Base-by-base conservation (phyloP, 2,329 filamentous ascomycete genomes). In the Acephala macrosclerotiorum region DNA sequence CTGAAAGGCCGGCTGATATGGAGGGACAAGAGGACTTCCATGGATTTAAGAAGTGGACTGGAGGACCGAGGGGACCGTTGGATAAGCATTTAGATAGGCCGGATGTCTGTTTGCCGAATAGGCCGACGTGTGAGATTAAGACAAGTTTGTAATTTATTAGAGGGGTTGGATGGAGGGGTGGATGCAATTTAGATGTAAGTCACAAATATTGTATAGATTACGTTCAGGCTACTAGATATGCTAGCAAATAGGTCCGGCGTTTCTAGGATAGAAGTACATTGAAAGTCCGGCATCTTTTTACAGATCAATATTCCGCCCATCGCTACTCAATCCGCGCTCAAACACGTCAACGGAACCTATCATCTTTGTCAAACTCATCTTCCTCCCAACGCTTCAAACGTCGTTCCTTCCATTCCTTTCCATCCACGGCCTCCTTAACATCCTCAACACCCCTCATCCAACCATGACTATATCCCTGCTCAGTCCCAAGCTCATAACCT, bases 1-100 rank as follows among this genome's bases (percentile, higher is more conserved):
- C 94, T 75, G 86, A 93, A 70, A 97, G 97, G 75, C 88, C 89
- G 0, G 77, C 79, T 4, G 78, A 81, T 26, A 79, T 78, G 26
- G 79, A 83, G 60, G 63, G 68, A 6, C 73, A 75, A 62, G 62
- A 67, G 20, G 80, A 81, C 40, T 81, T 85, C 25, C 82, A 68
- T 51, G 69, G 67, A 3, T 73, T 66, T 61, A 61, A 81, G 14
- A 86, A 85, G 72, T 90, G 84, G 71, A 76, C 75, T 0, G 78
- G 76, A 61, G 88, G 88, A 2, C 88, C 88, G 0, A 86, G 84
- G 38, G 88, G 88, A 1, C 87, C 87, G 2, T 79, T 78, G 61
- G 84, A 85, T 66, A 89, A 90, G 77, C 77, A 83, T 58, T 72
- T 90, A 65, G 81, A 84, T 64, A 76, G 87, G 61, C 77, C 75